phyloP scores from a whole-genome alignment of 306 rosid species.

The Rubus idaeus region DNA sequence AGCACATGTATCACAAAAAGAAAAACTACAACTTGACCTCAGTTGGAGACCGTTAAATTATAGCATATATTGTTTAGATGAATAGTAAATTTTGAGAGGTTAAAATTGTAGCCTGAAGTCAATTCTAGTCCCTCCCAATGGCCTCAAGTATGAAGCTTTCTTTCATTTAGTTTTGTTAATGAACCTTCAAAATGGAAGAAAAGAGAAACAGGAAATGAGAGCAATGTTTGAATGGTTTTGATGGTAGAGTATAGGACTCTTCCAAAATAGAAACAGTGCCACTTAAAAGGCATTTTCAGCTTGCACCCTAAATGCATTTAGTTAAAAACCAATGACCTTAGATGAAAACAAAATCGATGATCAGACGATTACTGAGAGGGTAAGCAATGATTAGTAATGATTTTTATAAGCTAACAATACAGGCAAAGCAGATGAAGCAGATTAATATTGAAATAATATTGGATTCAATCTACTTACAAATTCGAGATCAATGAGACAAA shows the following conservation, averaged over 20 bases:
- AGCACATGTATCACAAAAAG: too few species aligned
- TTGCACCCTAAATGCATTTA: neutral
- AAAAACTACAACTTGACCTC: too few species aligned
- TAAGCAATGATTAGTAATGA: neutral
- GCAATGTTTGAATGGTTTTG: neutral
- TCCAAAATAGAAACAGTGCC: neutral
- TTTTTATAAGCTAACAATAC: too few species aligned
- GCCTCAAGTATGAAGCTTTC: neutral
- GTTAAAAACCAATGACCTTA: neutral
- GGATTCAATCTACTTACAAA: neutral
- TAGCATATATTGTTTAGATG: too few species aligned
- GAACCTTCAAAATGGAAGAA: neutral
- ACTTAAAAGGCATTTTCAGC: neutral
- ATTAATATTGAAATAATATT: neutral
- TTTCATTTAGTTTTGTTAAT: neutral
- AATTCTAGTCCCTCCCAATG: too few species aligned
- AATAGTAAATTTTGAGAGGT: too few species aligned
- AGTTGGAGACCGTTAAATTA: too few species aligned
- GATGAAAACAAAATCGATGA: neutral
- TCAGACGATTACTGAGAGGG: neutral
- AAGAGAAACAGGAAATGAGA: neutral
- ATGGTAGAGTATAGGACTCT: neutral
- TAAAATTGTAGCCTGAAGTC: too few species aligned
- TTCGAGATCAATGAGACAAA: neutral
- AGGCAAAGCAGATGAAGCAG: neutral